Base-by-base conservation (phyloP, 495 filamentous ascomycete genomes). In the Tuber brumale region DNA sequence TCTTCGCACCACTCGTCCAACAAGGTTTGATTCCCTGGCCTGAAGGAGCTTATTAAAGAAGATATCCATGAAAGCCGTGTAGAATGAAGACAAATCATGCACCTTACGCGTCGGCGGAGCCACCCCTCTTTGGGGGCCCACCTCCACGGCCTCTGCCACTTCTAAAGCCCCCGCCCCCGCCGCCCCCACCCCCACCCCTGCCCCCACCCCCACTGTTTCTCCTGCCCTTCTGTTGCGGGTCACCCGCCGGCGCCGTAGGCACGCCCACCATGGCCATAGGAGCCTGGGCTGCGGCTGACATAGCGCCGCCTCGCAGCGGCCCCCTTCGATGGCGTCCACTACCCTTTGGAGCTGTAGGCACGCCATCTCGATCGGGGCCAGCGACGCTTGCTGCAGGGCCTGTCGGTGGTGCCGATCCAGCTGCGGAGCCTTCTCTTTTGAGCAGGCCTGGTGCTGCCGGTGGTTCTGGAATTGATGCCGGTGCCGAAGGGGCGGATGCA, bases 341-440 rank as follows among this genome's bases (percentile, higher is more conserved):
- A 23, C 75, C 76, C 51, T 75, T 79, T 3, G 76, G 78, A 3
- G 78, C 78, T 44, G 78, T 80, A 9, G 77, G 77, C 27, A 61
- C 69, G 14, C 46, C 35, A 39, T 46, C 35, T 37, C 72, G 69
- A 19, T 77, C 70, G 27, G 73, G 12, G 23, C 51, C 70, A 46
- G 43, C 46, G 19, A 44, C 27, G 61, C 46, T 45, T 12, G 71
- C 72, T 27, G 81, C 80, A 57, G 85, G 76, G 42, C 81, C 81
- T 51, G 81, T 81, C 41, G 75, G 79, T 61, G 81, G 76, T 31
- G 82, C 74, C 45, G 83, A 74, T 10, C 75, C 81, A 41, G 78
- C 81, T 48, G 80, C 75, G 31, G 83, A 51, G 44, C 72, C 75
- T 75, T 81, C 57, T 12, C 79, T 76, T 70, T 76, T 81, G 48